Evolutionary conservation across 208 protist species (phyloP), one percentile per base, ranked within the genome.

Genomic region (Crithidia expoeki): DNA sequence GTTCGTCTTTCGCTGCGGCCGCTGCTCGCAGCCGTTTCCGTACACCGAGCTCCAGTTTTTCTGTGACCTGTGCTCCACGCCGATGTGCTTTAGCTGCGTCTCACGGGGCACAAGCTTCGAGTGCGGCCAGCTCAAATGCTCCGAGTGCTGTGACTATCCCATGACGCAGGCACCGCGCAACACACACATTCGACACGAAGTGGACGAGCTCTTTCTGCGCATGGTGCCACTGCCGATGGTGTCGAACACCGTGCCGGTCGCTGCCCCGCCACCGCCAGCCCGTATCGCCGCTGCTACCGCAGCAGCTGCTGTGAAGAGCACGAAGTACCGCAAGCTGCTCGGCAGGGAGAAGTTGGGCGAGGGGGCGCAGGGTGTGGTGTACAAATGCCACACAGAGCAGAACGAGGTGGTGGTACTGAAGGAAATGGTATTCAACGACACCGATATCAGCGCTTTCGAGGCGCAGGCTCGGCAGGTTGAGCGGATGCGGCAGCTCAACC

Each of bases 301-400:
- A 16, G 55, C 57, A 16, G 46, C 36, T 0, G 47, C 74, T 25
- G 64, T 66, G 30, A 51, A 44, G 60, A 34, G 49, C 46, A 83
- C 72, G 3, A 90, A 87, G 61, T 95, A 93, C 56, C 23, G 57
- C 17, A 61, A 82, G 21, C 62, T 95, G 32, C 76, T 57, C 25
- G 68, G 67, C 23, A 57, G 56, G 40, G 52, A 70, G 62, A 77
- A 86, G 47, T 72, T 96, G 14, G 91, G 88, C 3, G 76, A 94
- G 62, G 91, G 91, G 1, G 91, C 81, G 4, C 91, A 96, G 76
- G 91, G 86, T 33, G 68, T 86, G 4, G 88, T 96, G 38, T 93
- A 86, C 73, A 90, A 93, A 79, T 94, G 88, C 36, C 59, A 55
- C n/a, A 89, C 86, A 7, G 55, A 55, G 21, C 86, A 93, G 72